Conservation (phyloP, 1,284 basidiomycete genomes). For the Papiliotrema nemorosa region DNA sequence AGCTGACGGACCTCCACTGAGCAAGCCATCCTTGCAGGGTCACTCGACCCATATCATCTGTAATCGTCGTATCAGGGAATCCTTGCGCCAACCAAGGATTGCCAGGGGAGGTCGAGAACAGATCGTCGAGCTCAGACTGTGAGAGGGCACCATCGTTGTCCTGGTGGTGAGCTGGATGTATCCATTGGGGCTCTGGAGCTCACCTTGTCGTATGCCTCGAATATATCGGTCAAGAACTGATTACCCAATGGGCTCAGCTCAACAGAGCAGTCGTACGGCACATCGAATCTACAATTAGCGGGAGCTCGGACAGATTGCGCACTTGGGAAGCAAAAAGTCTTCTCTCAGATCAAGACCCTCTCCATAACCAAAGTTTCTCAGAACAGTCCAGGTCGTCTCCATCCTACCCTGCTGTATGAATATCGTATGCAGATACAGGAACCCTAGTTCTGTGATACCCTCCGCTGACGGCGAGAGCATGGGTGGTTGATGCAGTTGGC, state of each 20-base stretch:
- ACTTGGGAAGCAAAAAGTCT: conserved; percentile 81
- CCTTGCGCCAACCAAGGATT: conserved; percentile 85
- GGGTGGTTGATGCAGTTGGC: conserved; percentile 21
- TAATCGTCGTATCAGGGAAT: conserved; percentile 85
- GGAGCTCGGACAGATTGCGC: conserved; percentile 18
- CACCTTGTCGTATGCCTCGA: conserved; percentile 93
- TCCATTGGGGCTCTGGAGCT: conserved; percentile 3
- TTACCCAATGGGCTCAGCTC: conserved; percentile 91
- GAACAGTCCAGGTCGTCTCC: conserved; percentile 97
- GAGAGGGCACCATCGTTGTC: conserved; percentile 94
- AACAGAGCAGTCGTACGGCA: conserved; percentile 88
- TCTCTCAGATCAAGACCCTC: conserved; percentile 90
- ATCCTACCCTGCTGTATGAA: conserved; percentile 95
- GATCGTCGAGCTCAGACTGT: conserved; percentile 73
- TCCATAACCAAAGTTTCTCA: conserved; percentile 92
- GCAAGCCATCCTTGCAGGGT: conserved; percentile 97
- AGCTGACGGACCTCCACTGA: conserved; percentile 80
- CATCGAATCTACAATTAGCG: conserved; percentile 68
- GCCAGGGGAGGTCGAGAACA: conserved; percentile 92
- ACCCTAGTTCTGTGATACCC: conserved; percentile 89
- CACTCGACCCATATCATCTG: conserved; percentile 83
- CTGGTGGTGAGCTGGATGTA: conserved; percentile 47
- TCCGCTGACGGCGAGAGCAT: conserved; percentile 40
- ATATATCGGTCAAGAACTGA: conserved; percentile 95
- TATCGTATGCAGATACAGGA: conserved; percentile 90